Evolutionary conservation across 129 eudicot species (phyloP), one percentile per base, ranked within the genome.

Genomic region (Rutidosis leptorrhynchoides): DNA sequence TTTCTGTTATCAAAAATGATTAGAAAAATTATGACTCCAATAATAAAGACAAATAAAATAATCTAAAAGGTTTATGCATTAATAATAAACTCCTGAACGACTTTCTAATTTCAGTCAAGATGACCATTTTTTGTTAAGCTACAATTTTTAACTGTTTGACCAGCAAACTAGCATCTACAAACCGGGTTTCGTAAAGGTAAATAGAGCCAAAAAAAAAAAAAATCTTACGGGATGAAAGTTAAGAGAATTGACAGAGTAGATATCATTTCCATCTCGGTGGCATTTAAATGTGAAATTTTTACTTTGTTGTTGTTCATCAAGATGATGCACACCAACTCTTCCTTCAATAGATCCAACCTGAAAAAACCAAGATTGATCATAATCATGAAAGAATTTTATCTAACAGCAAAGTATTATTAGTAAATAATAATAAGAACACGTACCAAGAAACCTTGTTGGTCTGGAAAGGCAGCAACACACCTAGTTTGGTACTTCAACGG

Each of bases 261-360:
- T 76, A 3, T 94, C 90, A 58, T 81, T 89, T 64, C 86, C 86
- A 7, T 89, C 99, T 74, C 97, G 80, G 73, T 89, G 99, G 74
- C 99, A 94, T 82, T 89, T 89, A 78, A 94, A 94, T 46, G 99
- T 86, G 69, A 94, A 94, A 64, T 94, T 89, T 79, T 89, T 89
- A 74, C 77, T 73, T 70, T 82, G 83, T 58, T 84, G 97, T 58
- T 85, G 32, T 58, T 94, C 99, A 64, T 94, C 99, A 58, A 94
- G 84, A 74, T 94, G 97, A 69, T 94, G 99, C 23, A 94, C 95
- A 29, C 99, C 99, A 70, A 94, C 97, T 70, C 97, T 83, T 69
- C 99, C 99, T 78, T 94, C 97, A 69, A 94, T 94, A 37, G 99
- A 89, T 28, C 99, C 99, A 70, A 94, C 90, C 99, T 94, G 66